These are phyloP conservation scores for Blastomyces parvus DNA, from an alignment of 2,329 filamentous ascomycete genomes.

Conservation along the genomic window DNA sequence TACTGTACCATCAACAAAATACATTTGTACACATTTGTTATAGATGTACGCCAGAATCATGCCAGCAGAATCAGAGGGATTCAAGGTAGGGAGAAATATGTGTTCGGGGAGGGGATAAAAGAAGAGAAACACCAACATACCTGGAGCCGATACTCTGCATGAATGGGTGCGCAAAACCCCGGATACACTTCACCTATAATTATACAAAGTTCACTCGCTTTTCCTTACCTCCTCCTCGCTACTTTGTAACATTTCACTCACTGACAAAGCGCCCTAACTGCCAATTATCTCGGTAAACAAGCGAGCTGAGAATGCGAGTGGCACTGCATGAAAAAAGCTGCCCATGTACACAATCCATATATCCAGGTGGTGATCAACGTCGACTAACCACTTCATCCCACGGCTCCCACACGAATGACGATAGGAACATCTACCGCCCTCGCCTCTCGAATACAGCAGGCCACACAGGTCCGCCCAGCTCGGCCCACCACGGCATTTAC, in stretches of 20 bases:
- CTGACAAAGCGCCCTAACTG: not conserved
- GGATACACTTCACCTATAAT: not conserved
- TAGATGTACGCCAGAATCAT: not conserved
- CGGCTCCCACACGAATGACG: constrained; percentile 29
- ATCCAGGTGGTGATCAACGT: not conserved
- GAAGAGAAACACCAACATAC: not conserved
- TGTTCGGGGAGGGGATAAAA: not conserved
- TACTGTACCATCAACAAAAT: not conserved
- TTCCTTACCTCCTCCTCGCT: not conserved
- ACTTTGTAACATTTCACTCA: not conserved
- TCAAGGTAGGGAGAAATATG: not conserved
- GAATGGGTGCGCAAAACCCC: not conserved
- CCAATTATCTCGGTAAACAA: not conserved
- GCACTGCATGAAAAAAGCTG: not conserved
- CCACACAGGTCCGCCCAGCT: constrained; percentile 30
- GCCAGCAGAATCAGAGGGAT: not conserved
- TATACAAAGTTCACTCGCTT: not conserved
- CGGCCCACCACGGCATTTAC: constrained; percentile 35
- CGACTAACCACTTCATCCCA: not conserved
- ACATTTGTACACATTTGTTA: not conserved
- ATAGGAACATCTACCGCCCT: constrained; percentile 31
- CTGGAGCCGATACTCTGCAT: not conserved
- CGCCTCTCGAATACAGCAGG: constrained; percentile 37
- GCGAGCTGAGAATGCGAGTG: not conserved
- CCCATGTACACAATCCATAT: not conserved